A percentile compares a stretch with the other conserved stretches of the same genome.
Evolutionary conservation across 2,329 filamentous ascomycete species (phyloP).

Genomic region (Phaeosphaeria sp.): DNA sequence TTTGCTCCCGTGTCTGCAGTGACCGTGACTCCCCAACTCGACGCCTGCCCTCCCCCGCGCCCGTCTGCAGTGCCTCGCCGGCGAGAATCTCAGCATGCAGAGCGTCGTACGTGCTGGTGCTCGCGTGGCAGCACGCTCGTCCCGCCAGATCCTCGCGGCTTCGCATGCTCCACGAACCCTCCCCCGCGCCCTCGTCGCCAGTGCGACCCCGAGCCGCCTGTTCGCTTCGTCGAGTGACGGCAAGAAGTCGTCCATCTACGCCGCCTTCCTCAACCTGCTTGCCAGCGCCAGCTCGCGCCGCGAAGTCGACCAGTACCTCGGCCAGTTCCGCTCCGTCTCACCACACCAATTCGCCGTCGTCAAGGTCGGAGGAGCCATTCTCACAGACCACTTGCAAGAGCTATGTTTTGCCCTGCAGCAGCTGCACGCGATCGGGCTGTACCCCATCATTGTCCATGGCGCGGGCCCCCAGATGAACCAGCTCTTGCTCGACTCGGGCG

Average conservation of each 20-base stretch:
- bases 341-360: conserved; percentile 98
- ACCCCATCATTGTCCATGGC: conserved; percentile 94
- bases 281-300: conserved; percentile 96
- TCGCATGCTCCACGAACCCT: conserved; percentile 34
- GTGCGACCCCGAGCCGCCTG: conserved; percentile 34
- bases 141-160: conserved; percentile 40
- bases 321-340: conserved; percentile 94
- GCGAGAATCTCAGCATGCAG: conserved; percentile 45
- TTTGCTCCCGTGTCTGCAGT: not conserved
- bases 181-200: conserved; percentile 42
- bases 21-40: conserved; percentile 13
- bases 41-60: conserved; percentile 21
- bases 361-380: conserved; percentile 95
- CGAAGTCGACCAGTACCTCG: conserved; percentile 96
- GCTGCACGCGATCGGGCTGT: conserved; percentile 92
- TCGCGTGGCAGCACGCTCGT: conserved; percentile 45
- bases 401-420: conserved; percentile 89
- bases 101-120: conserved; percentile 47
- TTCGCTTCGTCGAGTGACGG: conserved; percentile 44
- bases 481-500: conserved; percentile 85
- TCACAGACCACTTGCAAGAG: conserved; percentile 92
- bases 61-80: conserved; percentile 27
- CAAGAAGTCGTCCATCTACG: conserved; percentile 51
- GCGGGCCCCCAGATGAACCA: conserved; percentile 95
- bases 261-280: conserved; percentile 86